phyloP scores from a whole-genome alignment of 2,329 filamentous ascomycete genomes.

The Ceratocystis albifundus region DNA sequence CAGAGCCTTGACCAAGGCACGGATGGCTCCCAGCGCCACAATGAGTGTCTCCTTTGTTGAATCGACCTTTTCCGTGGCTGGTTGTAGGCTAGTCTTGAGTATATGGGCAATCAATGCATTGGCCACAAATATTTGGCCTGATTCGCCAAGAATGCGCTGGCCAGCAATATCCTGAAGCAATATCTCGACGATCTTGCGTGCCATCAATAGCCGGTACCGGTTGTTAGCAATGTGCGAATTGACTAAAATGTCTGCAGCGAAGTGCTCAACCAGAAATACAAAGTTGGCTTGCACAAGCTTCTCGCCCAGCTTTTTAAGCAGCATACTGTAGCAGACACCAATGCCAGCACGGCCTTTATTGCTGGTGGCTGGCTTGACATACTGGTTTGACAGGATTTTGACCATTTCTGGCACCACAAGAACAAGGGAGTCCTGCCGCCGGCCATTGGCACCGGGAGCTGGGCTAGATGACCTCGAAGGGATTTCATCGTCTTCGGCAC shows the following conservation, averaged over 20 bases:
- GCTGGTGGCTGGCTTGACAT: conserved; percentile 63
- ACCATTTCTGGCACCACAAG: conserved; percentile 70
- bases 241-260: conserved; percentile 70
- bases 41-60: conserved; percentile 79
- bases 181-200: conserved; percentile 71
- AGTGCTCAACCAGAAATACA: conserved; percentile 63
- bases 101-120: conserved; percentile 74
- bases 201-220: conserved; percentile 74
- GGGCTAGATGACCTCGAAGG: conserved; percentile 60
- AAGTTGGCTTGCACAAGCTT: conserved; percentile 76
- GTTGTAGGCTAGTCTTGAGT: conserved; percentile 88
- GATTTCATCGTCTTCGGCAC: conserved; percentile 62
- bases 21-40: conserved; percentile 64
- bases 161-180: conserved; percentile 77
- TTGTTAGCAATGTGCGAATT: conserved; percentile 67
- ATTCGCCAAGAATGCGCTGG: conserved; percentile 71
- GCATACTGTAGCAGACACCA: conserved; percentile 73
- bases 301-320: conserved; percentile 68
- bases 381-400: conserved; percentile 67
- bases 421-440: conserved; percentile 59
- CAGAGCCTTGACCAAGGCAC: conserved; percentile 64
- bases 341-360: conserved; percentile 74
- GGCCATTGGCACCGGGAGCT: conserved; percentile 42
- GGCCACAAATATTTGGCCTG: conserved; percentile 72
- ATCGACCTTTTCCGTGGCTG: conserved; percentile 73